phyloP scores from a whole-genome alignment of 352 stramenopile species.

The Phytophthora melonis region DNA sequence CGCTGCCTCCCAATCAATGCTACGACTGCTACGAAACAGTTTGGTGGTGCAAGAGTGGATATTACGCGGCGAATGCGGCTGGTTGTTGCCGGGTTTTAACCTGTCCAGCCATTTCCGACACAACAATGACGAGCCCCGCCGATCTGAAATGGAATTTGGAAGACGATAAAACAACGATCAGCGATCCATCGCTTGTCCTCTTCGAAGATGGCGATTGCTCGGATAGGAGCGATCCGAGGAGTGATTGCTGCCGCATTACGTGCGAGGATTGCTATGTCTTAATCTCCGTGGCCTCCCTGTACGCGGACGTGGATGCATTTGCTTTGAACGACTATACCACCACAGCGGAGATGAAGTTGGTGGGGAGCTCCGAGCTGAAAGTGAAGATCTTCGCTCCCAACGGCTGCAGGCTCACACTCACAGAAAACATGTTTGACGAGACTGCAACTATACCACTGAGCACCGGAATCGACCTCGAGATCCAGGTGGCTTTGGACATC shows the following conservation, averaged over 20 bases:
- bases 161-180: too few relatives aligned
- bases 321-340: background rate
- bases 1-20: background rate
- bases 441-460: background rate
- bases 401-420: background rate
- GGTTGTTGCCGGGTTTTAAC: background rate
- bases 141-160: too few relatives aligned
- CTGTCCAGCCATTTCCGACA: background rate
- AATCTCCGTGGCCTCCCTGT: background rate
- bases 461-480: background rate
- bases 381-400: conserved; percentile 1
- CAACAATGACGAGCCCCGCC: background rate
- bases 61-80: conserved; percentile 2
- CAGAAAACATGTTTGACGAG: background rate
- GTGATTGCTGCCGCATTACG: conserved; percentile 4
- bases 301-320: background rate
- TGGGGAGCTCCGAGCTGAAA: background rate
- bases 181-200: too few relatives aligned
- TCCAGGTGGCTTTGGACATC: background rate
- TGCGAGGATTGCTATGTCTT: conserved; percentile 3
- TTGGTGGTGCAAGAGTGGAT: background rate
- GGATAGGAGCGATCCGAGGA: background rate
- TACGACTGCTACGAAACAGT: background rate
- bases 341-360: background rate
- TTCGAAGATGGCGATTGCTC: too few relatives aligned